phyloP scores from a whole-genome alignment of 768 basidiomycete species.

The Kwoniella sp. region DNA sequence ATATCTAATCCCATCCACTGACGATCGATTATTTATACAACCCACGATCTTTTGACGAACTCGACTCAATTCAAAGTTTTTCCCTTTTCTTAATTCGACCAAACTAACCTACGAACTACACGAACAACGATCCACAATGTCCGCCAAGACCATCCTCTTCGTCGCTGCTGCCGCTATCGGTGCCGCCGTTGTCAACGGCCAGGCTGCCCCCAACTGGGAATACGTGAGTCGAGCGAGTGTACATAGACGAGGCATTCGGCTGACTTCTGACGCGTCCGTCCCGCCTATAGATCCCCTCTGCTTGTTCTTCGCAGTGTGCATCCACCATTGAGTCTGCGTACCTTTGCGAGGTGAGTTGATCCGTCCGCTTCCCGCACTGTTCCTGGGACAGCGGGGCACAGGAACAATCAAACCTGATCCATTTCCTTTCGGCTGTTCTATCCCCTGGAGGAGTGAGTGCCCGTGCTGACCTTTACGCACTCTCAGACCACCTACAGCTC shows the following conservation, averaged over 20 bases:
- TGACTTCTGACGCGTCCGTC: background rate
- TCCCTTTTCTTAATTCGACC: conserved; percentile 1
- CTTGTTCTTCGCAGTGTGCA: conserved; percentile 45
- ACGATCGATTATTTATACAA: conserved; percentile 1
- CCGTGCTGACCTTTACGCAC: background rate
- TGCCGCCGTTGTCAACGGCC: conserved; percentile 39
- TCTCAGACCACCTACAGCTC: conserved; percentile 15
- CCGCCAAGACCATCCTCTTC: conserved; percentile 38
- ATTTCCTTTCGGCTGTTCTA: background rate
- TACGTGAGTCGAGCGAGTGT: conserved; percentile 28
- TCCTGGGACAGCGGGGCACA: background rate
- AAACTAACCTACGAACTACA: conserved; percentile 15
- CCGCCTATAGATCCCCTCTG: conserved; percentile 42
- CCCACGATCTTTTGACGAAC: conserved; percentile 22
- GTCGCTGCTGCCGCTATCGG: conserved; percentile 36
- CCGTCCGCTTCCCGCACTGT: background rate
- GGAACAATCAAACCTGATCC: background rate
- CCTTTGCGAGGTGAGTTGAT: conserved; percentile 47
- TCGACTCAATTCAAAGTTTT: background rate
- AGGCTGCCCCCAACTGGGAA: conserved; percentile 45
- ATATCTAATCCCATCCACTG: conserved; percentile 7
- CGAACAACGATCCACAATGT: conserved; percentile 32
- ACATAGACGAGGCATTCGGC: background rate
- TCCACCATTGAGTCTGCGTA: conserved; percentile 42
- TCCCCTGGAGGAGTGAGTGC: background rate